Evolutionary conservation across 169 alveolate genomes (phyloP), one percentile per base, ranked within the genome.

Genomic region (Plasmodium falciparum): DNA sequence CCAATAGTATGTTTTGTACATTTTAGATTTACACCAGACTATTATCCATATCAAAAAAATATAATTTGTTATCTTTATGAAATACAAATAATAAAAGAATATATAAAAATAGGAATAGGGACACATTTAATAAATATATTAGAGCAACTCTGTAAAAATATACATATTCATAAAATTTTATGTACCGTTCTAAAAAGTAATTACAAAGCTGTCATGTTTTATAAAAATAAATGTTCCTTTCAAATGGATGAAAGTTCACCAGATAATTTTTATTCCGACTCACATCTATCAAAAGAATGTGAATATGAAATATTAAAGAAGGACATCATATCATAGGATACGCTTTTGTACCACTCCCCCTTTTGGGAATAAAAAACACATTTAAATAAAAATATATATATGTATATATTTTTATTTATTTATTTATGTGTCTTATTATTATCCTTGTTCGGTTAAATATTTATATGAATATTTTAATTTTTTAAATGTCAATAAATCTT

Each of bases 221-320:
- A 93, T 72, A 90, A 91, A 22, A 71, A 65, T 45, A 93, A 92
- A 70, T 92, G 95, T 65, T 83, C 89, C 49, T 93, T 93, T 50
- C 69, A 72, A 12, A 72, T 72, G 59, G 96, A 93, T 67, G 95
- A 91, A 47, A 93, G 94, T 54, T 94, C 93, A 83, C 95, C 95
- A 12, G 89, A 88, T 63, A 65, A 74, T 20, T 71, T 70, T 29
- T 29, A 29, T 29, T 29, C 39, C 2, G 39, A 29, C 5, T 63
- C 88, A 59, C 73, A 69, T 1, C 66, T n/a, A 2, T 85, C 56
- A 58, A 65, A 54, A 59, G 59, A 43, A 8, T 75, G 88, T 54
- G 75, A 61, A 26, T 75, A 75, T 33, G 88, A 75, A 52, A 75
- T 75, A n/a, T 47, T 75, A 54, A 69, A 69, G 22, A 69, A 47